A percentile compares a stretch with the other conserved stretches of the same genome.
These are phyloP conservation scores for Acanthochlamys bracteata DNA, from an alignment of 106 monocot genomes.

Conservation along the genomic window DNA sequence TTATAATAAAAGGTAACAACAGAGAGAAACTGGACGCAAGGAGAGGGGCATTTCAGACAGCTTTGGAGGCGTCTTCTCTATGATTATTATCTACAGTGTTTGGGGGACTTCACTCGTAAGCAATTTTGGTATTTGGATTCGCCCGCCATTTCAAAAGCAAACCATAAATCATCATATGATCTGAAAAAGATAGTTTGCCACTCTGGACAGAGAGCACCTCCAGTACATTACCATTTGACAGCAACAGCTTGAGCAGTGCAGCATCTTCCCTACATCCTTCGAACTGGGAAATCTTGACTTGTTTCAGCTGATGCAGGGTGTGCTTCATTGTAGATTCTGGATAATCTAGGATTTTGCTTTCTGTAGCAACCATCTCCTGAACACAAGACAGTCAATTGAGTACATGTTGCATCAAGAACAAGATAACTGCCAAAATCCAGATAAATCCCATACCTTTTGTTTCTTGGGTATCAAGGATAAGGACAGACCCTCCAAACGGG, in stretches of 20 bases:
- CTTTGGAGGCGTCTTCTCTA: not conserved
- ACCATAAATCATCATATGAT: not conserved
- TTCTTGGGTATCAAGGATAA: not conserved
- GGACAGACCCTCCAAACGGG: not conserved
- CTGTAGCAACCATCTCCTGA: not conserved
- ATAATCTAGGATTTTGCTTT: not conserved
- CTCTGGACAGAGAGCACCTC: not conserved
- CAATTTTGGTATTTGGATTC: not conserved
- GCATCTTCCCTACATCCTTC: not conserved
- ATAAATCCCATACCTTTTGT: not conserved
- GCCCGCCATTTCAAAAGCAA: not conserved
- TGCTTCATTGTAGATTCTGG: not conserved
- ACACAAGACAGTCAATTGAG: not conserved
- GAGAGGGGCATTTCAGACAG: not conserved
- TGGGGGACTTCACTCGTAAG: not conserved
- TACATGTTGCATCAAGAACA: not conserved
- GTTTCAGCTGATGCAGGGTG: not conserved
- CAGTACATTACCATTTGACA: not conserved
- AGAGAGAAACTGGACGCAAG: too few relatives aligned
- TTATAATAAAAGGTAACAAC: too few relatives aligned
- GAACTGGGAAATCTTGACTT: not conserved
- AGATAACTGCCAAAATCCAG: not conserved
- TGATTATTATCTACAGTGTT: not conserved
- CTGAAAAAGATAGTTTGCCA: not conserved
- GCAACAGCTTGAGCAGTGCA: not conserved